These are phyloP conservation scores for Fraxinus floribunda DNA, from an alignment of 305 asterid genomes.

Conservation along the genomic window DNA sequence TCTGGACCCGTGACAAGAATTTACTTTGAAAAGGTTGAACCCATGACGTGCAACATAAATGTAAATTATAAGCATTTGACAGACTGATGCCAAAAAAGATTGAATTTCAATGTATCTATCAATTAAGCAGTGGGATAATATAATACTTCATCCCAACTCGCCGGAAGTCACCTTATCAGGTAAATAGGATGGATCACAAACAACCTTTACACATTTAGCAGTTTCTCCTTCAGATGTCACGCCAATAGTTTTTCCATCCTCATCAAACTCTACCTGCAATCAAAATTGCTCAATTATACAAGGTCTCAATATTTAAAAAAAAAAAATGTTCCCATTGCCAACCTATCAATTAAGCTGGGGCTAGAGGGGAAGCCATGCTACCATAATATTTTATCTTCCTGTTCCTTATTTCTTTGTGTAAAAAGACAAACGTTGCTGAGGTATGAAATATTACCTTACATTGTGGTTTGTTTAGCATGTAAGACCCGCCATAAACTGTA, in stretches of 20 bases:
- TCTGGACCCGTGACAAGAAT: too few relatives aligned
- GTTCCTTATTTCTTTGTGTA: not conserved
- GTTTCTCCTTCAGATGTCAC: slow-evolving; percentile 99
- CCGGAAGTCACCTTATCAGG: slow-evolving; percentile 62
- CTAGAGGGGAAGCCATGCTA: not conserved
- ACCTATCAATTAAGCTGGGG: not conserved
- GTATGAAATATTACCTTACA: slow-evolving; percentile 63
- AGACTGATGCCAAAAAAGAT: not conserved
- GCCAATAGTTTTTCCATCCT: slow-evolving; percentile 66
- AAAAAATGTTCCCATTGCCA: not conserved
- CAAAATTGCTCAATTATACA: not conserved
- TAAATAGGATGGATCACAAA: slow-evolving; percentile 89
- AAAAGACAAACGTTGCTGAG: not conserved
- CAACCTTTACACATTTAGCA: slow-evolving; percentile 95
- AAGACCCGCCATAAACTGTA: slow-evolving; percentile 97
- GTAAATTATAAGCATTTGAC: not conserved
- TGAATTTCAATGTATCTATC: not conserved
- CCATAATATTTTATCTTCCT: not conserved
- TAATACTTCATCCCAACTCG: not conserved
- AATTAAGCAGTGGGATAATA: not conserved
- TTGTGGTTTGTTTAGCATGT: slow-evolving; percentile 90
- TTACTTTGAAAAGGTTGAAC: too few relatives aligned
- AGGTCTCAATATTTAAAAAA: not conserved
- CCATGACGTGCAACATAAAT: too few relatives aligned
- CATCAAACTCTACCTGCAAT: slow-evolving; percentile 80